Evolutionary conservation across 1,284 basidiomycete genomes (phyloP).

Genomic region (Apiotrichum sp.): DNA sequence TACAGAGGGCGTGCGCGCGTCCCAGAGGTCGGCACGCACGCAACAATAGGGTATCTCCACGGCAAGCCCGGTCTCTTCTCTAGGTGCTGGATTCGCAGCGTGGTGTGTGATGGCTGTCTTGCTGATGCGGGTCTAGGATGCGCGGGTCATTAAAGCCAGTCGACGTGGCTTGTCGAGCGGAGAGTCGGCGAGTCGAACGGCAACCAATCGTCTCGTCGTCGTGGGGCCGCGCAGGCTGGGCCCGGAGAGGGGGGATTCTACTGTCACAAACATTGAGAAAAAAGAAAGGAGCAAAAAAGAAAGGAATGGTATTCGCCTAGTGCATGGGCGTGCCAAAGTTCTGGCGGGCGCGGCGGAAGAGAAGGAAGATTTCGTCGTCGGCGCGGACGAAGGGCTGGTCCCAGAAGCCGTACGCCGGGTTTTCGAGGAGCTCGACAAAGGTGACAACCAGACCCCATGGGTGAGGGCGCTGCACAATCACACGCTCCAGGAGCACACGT

Average conservation of each 20-base stretch:
- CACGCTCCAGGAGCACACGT: constrained; percentile 84
- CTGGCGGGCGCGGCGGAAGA: constrained; percentile 32
- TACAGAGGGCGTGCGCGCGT: constrained; percentile 1
- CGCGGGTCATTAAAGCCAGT: not conserved
- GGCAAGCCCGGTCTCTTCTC: constrained; percentile 8
- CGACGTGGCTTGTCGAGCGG: constrained; percentile 4
- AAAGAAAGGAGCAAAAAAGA: constrained; percentile 5
- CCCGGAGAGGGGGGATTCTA: constrained; percentile 15
- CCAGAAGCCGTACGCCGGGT: constrained; percentile 46
- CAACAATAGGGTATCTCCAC: constrained; percentile 2
- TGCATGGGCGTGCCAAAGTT: constrained; percentile 21
- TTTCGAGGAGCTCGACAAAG: constrained; percentile 66
- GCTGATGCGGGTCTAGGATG: too few relatives aligned
- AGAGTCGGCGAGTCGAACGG: not conserved
- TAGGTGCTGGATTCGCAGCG: not conserved
- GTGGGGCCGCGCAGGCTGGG: not conserved
- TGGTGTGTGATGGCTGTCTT: not conserved
- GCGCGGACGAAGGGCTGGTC: constrained; percentile 43
- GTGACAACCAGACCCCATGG: constrained; percentile 95
- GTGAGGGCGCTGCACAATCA: constrained; percentile 88
- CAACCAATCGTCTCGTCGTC: not conserved
- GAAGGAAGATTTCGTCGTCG: constrained; percentile 41
- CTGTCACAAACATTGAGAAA: constrained; percentile 22
- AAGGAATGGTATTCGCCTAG: constrained; percentile 6
- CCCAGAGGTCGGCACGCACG: too few relatives aligned